Conservation (phyloP, 2,329 filamentous ascomycete genomes). For the Aureobasidium leucospermi region DNA sequence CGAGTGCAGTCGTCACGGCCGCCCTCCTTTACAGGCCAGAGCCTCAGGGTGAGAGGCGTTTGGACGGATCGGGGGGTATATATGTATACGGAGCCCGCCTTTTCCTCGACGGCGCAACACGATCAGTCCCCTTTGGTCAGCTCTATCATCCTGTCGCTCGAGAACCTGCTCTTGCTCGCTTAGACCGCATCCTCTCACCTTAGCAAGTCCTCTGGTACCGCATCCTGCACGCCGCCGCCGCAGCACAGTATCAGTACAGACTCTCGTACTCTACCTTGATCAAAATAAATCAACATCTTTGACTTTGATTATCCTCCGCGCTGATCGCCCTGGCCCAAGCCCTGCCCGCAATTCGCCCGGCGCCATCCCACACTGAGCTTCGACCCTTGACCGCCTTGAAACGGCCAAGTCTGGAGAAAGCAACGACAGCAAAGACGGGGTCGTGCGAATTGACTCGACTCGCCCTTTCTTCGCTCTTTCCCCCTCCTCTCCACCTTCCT, state of each 20-base stretch:
- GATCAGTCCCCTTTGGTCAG: conserved; percentile 9
- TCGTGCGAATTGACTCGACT: conserved; percentile 5
- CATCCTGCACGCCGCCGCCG: conserved; percentile 9
- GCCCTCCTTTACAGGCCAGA: conserved; percentile 12
- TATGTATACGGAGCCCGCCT: conserved; percentile 6
- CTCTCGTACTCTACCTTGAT: not conserved
- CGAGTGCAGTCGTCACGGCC: conserved; percentile 14
- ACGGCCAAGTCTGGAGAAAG: conserved; percentile 14
- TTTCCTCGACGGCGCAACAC: conserved; percentile 10
- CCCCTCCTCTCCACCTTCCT: not conserved
- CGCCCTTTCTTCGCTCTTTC: not conserved
- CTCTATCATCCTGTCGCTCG: conserved; percentile 3
- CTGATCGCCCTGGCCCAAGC: conserved; percentile 9
- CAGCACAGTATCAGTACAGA: conserved; percentile 1
- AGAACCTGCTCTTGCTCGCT: conserved; percentile 8
- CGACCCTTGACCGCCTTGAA: conserved; percentile 11
- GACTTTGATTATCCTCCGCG: conserved; percentile 13
- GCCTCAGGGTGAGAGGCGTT: conserved; percentile 11
- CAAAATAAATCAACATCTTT: conserved; percentile 7
- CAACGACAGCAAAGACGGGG: conserved; percentile 12
- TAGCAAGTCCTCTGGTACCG: not conserved
- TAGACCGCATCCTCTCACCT: conserved; percentile 1
- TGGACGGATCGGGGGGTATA: conserved; percentile 8
- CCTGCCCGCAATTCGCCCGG: conserved; percentile 7
- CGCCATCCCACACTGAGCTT: conserved; percentile 1